Conservation (phyloP, 1,284 basidiomycete species). For the Apiotrichum gracile region DNA sequence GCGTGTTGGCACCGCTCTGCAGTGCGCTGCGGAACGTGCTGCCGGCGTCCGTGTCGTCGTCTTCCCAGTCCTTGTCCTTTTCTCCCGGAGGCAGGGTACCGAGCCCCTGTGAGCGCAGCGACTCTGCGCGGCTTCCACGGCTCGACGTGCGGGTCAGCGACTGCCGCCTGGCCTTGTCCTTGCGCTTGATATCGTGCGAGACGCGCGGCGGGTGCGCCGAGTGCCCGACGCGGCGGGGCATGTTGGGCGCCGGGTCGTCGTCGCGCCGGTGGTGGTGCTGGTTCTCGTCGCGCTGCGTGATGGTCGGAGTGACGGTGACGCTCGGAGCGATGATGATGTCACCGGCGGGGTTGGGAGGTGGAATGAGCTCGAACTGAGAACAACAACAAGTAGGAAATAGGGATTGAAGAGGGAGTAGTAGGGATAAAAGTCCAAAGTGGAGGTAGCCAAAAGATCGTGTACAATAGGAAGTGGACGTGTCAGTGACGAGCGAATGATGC, state of each 20-base stretch:
- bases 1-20: background rate
- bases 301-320: constrained; percentile 23
- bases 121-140: background rate
- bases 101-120: background rate
- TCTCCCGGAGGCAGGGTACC: background rate
- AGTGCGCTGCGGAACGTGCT: background rate
- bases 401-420: background rate
- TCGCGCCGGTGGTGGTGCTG: constrained; percentile 4
- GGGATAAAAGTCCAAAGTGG: too few species aligned
- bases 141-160: too few species aligned
- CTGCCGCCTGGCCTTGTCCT: background rate
- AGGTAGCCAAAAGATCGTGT: too few species aligned
- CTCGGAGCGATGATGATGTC: constrained; percentile 16
- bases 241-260: constrained; percentile 31
- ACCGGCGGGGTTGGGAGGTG: background rate
- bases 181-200: too few species aligned
- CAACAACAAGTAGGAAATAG: constrained; percentile 8
- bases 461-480: too few species aligned
- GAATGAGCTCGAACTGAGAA: background rate
- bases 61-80: constrained; percentile 1
- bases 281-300: too few species aligned
- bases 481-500: too few species aligned
- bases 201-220: too few species aligned
- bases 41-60: constrained; percentile 2
- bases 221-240: constrained; percentile 1